phyloP scores from a whole-genome alignment of 148 eudicot genomes.

The Camellia granthamiana region DNA sequence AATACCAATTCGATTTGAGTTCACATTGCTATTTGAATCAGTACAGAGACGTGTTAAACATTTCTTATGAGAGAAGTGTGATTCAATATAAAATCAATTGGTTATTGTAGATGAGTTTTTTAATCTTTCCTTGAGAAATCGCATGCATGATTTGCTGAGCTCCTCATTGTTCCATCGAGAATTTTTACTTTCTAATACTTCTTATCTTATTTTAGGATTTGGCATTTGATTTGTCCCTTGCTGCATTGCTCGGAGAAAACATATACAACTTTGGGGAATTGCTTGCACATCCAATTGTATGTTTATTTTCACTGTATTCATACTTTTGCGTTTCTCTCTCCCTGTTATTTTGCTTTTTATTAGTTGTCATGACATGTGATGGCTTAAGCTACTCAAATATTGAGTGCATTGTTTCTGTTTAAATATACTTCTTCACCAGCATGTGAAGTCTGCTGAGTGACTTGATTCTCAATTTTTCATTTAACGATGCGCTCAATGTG shows the following conservation, averaged over 20 bases:
- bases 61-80: neutral
- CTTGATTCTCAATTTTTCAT: neutral
- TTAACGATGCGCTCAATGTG: neutral
- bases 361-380: neutral
- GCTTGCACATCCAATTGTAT: slow-evolving; percentile 97
- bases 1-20: neutral
- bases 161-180: neutral
- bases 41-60: neutral
- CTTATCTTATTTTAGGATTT: slow-evolving; percentile 51
- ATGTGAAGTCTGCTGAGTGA: neutral
- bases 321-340: neutral
- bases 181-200: slow-evolving; percentile 15
- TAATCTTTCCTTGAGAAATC: slow-evolving; percentile 7
- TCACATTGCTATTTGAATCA: neutral
- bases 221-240: slow-evolving; percentile 88
- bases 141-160: slow-evolving; percentile 15
- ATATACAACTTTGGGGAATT: slow-evolving; percentile 98
- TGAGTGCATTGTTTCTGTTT: neutral
- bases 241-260: slow-evolving; percentile 90
- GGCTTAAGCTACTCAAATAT: neutral
- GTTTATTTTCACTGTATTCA: slow-evolving; percentile 17
- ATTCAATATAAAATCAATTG: neutral
- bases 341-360: neutral
- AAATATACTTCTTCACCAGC: neutral
- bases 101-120: neutral